These are phyloP conservation scores for Dalbergia cultrata DNA, from an alignment of 306 rosid genomes.

Conservation along the genomic window DNA sequence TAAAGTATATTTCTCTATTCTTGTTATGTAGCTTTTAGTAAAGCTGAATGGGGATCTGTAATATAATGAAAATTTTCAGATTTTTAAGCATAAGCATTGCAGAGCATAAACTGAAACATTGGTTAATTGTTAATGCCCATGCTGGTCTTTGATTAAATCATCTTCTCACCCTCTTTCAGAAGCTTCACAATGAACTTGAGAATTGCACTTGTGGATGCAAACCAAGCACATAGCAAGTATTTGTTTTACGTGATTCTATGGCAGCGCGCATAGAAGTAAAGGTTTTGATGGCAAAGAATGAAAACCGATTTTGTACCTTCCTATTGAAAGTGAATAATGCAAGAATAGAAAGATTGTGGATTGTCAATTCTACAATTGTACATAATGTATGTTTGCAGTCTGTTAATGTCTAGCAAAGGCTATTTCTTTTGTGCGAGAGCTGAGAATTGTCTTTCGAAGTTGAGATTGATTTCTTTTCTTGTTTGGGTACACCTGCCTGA, in stretches of 20 bases:
- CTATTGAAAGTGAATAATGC: conserved; percentile 27
- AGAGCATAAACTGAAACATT: conserved; percentile 9
- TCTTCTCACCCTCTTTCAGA: conserved; percentile 54
- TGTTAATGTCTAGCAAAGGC: conserved; percentile 14
- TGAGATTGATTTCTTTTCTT: not conserved
- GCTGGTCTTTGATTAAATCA: not conserved
- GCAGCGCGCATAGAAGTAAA: conserved; percentile 27
- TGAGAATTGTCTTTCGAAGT: conserved; percentile 5
- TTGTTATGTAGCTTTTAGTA: not conserved
- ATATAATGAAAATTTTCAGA: not conserved
- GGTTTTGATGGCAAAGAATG: conserved; percentile 25
- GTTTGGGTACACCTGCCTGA: not conserved
- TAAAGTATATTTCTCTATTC: no score
- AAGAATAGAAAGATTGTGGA: conserved; percentile 30
- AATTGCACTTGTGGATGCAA: conserved; percentile 88
- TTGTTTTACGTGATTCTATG: not conserved
- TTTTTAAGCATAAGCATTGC: not conserved
- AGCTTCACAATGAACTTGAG: conserved; percentile 78
- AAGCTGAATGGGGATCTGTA: not conserved
- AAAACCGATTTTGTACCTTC: conserved; percentile 48
- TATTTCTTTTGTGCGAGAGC: not conserved
- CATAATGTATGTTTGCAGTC: conserved; percentile 42
- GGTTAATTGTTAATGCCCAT: not conserved
- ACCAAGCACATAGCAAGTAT: conserved; percentile 30
- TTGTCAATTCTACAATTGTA: conserved; percentile 31